Percentiles rank a stretch among this genome's conserved stretches.
These are phyloP conservation scores for Urostyla sp. DNA, from an alignment of 73 alveolate species.

Conservation along the genomic window DNA sequence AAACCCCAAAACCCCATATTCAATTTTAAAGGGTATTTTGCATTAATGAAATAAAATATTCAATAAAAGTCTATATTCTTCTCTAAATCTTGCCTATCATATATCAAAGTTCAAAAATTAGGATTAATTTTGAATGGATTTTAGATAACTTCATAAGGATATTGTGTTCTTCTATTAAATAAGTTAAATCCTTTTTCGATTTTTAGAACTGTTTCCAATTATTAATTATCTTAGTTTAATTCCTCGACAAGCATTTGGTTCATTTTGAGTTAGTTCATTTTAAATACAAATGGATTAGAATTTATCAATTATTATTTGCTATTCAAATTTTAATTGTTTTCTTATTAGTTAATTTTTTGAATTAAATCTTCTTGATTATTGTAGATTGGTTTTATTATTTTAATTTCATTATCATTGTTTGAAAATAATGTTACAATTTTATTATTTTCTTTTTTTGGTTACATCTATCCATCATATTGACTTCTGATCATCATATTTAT, in stretches of 20 bases:
- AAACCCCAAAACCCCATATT: too few relatives aligned
- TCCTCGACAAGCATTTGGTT: conserved; percentile 6
- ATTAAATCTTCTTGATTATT: too few relatives aligned
- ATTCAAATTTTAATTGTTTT: too few relatives aligned
- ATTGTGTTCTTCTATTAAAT: conserved; percentile 26
- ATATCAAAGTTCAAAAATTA: too few relatives aligned
- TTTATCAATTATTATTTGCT: too few relatives aligned
- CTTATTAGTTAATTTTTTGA: too few relatives aligned
- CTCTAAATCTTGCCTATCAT: too few relatives aligned
- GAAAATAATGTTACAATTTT: background rate
- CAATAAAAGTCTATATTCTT: too few relatives aligned
- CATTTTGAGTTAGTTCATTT: conserved; percentile 12
- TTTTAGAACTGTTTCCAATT: background rate
- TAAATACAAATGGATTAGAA: conserved; percentile 43
- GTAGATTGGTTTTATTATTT: background rate
- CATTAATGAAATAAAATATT: too few relatives aligned
- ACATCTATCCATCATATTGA: background rate
- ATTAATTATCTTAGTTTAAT: background rate
- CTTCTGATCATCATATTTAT: too few relatives aligned
- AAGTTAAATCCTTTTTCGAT: conserved; percentile 18
- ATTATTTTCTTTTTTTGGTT: background rate
- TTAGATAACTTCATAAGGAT: conserved; percentile 16
- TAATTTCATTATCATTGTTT: background rate
- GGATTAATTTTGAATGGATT: conserved; percentile 21
- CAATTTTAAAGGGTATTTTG: too few relatives aligned